Percentiles rank a stretch among this genome's conserved stretches.
These are phyloP conservation scores for Lactifluus volemus DNA, from an alignment of 768 basidiomycete genomes.

Conservation along the genomic window DNA sequence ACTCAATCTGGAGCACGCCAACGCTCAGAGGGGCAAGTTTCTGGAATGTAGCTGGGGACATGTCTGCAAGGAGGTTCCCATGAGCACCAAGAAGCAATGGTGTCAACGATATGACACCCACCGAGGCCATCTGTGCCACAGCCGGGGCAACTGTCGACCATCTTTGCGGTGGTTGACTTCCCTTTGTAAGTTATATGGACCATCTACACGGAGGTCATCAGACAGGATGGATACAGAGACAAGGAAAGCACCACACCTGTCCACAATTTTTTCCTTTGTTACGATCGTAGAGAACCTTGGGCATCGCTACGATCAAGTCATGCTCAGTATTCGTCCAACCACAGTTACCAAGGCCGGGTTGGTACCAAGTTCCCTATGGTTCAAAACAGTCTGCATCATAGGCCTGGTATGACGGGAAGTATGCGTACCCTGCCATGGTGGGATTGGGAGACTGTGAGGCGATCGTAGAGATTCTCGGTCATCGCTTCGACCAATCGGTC, in stretches of 20 bases:
- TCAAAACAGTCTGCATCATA: background rate
- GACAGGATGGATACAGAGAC: background rate
- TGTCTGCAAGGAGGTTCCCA: constrained; percentile 2
- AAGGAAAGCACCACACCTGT: constrained; percentile 1
- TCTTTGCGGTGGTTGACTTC: constrained; percentile 1
- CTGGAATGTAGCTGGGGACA: constrained; percentile 13
- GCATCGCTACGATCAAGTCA: constrained; percentile 9
- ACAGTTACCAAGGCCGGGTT: constrained; percentile 15
- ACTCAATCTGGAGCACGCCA: constrained; percentile 2
- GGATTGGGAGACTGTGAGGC: constrained; percentile 6
- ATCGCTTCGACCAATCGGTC: too few relatives aligned
- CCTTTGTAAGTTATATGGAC: constrained; percentile 1
- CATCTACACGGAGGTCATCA: constrained; percentile 1
- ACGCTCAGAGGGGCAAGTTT: background rate
- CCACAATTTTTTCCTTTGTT: constrained; percentile 8
- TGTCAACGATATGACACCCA: background rate
- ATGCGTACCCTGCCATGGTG: constrained; percentile 43
- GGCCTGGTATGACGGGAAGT: background rate
- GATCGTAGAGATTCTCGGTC: too few relatives aligned
- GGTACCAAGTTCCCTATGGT: constrained; percentile 17
- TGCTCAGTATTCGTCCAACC: constrained; percentile 2
- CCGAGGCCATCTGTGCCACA: constrained; percentile 16
- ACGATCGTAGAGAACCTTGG: constrained; percentile 6
- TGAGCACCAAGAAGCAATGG: background rate
- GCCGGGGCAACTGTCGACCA: constrained; percentile 14